Evolutionary conservation across 2,329 filamentous ascomycete species (phyloP).

Genomic region (Arachnopeziza araneosa): DNA sequence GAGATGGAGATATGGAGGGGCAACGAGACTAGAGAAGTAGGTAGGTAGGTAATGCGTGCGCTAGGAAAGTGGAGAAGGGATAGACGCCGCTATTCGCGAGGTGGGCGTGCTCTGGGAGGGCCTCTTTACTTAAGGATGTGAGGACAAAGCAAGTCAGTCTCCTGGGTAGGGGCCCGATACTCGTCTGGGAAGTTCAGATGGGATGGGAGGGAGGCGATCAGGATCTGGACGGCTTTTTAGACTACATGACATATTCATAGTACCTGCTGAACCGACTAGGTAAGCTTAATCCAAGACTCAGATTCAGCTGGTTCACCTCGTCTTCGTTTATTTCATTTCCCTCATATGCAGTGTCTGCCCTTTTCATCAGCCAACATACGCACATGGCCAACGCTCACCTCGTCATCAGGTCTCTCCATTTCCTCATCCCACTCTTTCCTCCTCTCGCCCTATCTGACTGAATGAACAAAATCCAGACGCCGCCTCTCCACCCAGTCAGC

Average conservation of each 20-base stretch:
- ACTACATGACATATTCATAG: not conserved
- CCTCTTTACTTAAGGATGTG: not conserved
- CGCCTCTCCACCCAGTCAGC: not conserved
- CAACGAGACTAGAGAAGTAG: not conserved
- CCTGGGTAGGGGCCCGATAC: not conserved
- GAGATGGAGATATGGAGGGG: not conserved
- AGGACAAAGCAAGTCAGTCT: not conserved
- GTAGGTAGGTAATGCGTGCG: not conserved
- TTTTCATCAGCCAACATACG: not conserved
- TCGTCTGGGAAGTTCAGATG: not conserved
- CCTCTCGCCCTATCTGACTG: not conserved
- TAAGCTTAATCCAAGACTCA: not conserved
- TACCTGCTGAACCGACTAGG: too few species aligned
- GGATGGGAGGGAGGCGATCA: not conserved
- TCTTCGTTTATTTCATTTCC: conserved; percentile 8
- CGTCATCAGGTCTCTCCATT: not conserved
- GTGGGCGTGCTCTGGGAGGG: conserved; percentile 49
- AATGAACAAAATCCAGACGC: not conserved
- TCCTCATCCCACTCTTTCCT: not conserved
- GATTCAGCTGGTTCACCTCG: not conserved
- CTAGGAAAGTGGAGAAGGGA: not conserved
- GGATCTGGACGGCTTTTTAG: not conserved
- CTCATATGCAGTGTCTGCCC: not conserved
- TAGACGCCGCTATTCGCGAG: not conserved
- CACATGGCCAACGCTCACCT: not conserved